These are phyloP conservation scores for Aspergillus wentii DNA, from an alignment of 495 filamentous ascomycete species.

Conservation along the genomic window DNA sequence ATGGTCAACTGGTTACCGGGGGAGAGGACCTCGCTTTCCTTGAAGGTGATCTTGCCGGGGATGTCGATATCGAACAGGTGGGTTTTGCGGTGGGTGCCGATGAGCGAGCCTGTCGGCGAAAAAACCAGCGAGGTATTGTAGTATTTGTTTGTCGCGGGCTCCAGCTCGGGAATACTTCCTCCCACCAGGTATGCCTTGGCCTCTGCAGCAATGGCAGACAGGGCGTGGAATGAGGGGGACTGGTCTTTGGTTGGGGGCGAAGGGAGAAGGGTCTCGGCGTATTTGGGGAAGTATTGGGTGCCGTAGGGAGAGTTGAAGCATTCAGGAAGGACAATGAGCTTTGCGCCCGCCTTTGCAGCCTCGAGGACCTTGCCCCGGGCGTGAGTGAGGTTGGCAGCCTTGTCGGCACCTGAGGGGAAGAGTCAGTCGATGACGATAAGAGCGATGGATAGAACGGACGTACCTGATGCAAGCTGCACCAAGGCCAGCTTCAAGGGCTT, in stretches of 20 bases:
- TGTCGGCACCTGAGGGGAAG: constrained; percentile 60
- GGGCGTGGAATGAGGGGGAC: constrained; percentile 78
- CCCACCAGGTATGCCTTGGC: constrained; percentile 76
- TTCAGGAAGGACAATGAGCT: constrained; percentile 62
- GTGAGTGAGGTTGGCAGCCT: constrained; percentile 74
- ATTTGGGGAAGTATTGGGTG: constrained; percentile 81
- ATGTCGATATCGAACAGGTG: constrained; percentile 99
- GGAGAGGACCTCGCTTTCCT: constrained; percentile 80
- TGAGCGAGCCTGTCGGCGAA: constrained; percentile 65
- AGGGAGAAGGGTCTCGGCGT: constrained; percentile 82
- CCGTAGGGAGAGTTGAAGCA: constrained; percentile 97
- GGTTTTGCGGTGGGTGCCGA: constrained; percentile 86
- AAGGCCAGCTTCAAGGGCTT: constrained; percentile 76
- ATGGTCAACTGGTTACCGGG: constrained; percentile 79
- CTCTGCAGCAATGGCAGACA: constrained; percentile 72
- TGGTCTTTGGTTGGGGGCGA: constrained; percentile 66
- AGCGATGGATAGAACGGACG: neutral
- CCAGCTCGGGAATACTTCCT: constrained; percentile 86
- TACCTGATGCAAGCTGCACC: constrained; percentile 73
- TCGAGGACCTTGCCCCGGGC: constrained; percentile 80
- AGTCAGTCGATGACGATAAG: neutral
- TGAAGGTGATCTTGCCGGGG: constrained; percentile 87
- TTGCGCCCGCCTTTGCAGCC: constrained; percentile 68
- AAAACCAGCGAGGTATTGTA: constrained; percentile 92
- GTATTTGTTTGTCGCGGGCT: constrained; percentile 60